Base-by-base conservation (phyloP, 805 yeast genomes). In the Vanderwaltozyma tropicalis region DNA sequence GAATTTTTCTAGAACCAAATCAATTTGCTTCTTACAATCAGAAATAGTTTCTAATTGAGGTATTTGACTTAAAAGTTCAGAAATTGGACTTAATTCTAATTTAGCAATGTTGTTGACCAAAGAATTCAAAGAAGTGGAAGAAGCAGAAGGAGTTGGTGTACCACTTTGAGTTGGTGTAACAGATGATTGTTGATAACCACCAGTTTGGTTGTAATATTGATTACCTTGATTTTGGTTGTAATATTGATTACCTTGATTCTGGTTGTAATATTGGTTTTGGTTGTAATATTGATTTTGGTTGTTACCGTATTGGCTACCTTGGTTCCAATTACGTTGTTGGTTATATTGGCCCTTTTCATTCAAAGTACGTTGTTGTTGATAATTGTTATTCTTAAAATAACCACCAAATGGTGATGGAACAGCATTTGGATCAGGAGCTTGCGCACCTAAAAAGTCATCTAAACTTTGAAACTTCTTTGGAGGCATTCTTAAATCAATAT, bases 71-170 rank as follows among this genome's bases (percentile, higher is more conserved):
- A 88, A 63, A 40, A 69, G 56, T 18, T 72, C 77, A 22, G 80
- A 70, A 41, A 86, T 66, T 17, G 96, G 95, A 9, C 82, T 64
- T 29, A 76, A 50, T 15, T 71, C 72, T 37, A 84, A 62, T 45
- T 80, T 80, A 38, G 71, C 71, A 55, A 87, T 67, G 3, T 92
- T 83, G 28, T 80, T 72, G 48, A 75, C 74, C 42, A 87, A 66
- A 5, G 88, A 79, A 11, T 85, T 64, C 49, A 88, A 67, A 2
- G 95, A 81, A 4, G 84, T 69, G 9, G 87, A 73, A 5, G 89
- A 77, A n/a, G 74, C 68, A 19, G 63, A 56, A 36, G 71, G 70
- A 5, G 70, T 61, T 28, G 60, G 61, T 3, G 59, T 53, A 11
- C 40, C 45, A 54, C 63, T 43, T 36, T 49, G 46, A 37, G 52